Evolutionary conservation across 441 rosid species (phyloP).

Genomic region (Viola pubescens): DNA sequence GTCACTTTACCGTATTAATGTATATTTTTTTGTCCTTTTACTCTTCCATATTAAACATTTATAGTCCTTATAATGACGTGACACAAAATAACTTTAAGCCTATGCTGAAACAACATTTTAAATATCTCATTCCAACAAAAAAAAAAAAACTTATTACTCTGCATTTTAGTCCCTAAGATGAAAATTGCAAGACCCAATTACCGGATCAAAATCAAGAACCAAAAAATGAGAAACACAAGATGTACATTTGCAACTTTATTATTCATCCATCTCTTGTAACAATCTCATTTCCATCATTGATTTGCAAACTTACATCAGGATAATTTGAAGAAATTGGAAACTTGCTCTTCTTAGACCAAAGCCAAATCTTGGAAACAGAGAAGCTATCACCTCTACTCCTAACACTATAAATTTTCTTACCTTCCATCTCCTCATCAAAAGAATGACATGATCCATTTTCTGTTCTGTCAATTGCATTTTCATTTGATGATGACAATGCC

Average conservation of each 20-base stretch:
- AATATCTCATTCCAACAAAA: no score
- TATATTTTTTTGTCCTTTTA: no score
- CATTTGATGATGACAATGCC: constrained; percentile 27
- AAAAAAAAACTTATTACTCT: no score
- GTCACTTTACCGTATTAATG: no score
- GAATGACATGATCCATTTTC: constrained; percentile 12
- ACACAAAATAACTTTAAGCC: no score
- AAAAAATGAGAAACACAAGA: no score
- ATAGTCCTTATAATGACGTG: no score
- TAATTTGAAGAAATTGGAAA: constrained; percentile 17
- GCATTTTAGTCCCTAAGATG: no score
- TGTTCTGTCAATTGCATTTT: not conserved
- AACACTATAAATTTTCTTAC: constrained; percentile 26
- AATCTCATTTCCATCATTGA: constrained; percentile 5
- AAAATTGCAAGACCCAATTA: no score
- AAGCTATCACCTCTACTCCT: constrained; percentile 43
- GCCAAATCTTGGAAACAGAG: constrained; percentile 62
- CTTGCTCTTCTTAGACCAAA: constrained; percentile 48
- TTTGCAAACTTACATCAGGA: constrained; percentile 15
- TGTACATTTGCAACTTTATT: no score
- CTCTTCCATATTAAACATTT: no score
- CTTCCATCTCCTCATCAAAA: constrained; percentile 23
- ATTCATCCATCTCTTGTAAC: constrained; percentile 1
- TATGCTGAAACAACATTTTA: no score
- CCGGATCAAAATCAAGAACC: not conserved